Evolutionary conservation across 768 basidiomycete genomes (phyloP).

Genomic region (Baorangia bicolor): DNA sequence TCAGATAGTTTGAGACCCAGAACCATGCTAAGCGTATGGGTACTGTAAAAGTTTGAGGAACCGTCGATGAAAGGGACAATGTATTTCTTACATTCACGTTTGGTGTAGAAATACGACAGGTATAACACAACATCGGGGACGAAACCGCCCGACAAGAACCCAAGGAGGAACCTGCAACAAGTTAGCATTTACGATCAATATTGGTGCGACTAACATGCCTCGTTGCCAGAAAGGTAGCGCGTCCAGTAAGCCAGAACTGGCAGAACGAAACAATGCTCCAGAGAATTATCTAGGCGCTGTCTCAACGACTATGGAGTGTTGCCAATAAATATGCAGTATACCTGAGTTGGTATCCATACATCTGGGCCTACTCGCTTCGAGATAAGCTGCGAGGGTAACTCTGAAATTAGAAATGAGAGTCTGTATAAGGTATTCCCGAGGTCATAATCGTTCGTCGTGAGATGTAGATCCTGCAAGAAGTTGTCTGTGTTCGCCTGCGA

Average conservation of each 20-base stretch:
- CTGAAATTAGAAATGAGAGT: constrained; percentile 47
- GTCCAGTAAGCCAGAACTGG: constrained; percentile 59
- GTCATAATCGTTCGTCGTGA: constrained; percentile 66
- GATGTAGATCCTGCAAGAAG: constrained; percentile 56
- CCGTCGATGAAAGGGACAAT: not conserved
- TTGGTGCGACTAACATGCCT: constrained; percentile 31
- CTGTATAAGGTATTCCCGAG: constrained; percentile 61
- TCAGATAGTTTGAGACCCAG: constrained; percentile 59
- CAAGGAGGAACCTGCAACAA: constrained; percentile 44
- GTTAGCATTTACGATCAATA: not conserved
- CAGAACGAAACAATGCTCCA: constrained; percentile 57
- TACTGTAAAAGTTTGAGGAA: not conserved
- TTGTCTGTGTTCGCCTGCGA: constrained; percentile 70
- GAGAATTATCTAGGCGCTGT: constrained; percentile 42
- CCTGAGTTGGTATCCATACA: constrained; percentile 63
- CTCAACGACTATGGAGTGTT: not conserved
- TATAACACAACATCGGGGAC: constrained; percentile 45
- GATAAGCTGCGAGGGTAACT: constrained; percentile 66
- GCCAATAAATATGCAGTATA: constrained; percentile 11
- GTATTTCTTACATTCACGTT: not conserved
- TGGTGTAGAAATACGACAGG: constrained; percentile 1
- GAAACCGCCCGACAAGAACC: constrained; percentile 64
- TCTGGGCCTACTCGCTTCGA: constrained; percentile 70
- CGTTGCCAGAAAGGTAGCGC: constrained; percentile 53
- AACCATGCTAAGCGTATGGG: constrained; percentile 58